Base-by-base conservation (phyloP, 208 protist genomes). In the Herpetomonas tarakana region DNA sequence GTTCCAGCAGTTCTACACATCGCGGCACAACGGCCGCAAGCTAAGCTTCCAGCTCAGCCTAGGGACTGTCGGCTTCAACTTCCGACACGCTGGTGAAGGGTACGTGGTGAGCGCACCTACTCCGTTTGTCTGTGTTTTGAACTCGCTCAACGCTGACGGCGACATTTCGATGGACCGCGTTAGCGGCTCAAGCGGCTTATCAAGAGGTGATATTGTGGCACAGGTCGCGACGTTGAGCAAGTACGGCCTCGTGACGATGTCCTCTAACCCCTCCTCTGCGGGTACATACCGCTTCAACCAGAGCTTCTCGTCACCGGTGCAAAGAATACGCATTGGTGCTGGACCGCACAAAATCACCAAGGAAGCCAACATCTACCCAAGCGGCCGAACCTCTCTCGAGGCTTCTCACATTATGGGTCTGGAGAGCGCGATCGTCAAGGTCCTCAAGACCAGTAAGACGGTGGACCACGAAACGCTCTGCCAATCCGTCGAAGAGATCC, bases 11-110 rank as follows among this genome's bases (percentile, higher is more conserved):
- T 84, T 83, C 62, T 94, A 94, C 57, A 52, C 72, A 11, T 59
- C 54, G 16, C 82, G 63, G 29, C 83, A 91, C 69, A 92, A 87
- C 58, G 84, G 83, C 12, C 59, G 88, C n/a, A 76, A 73, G 54
- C 64, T 94, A 26, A 56, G 58, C 1, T 92, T 94, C 68, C 73
- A 89, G 58, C 71, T 77, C 44, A 74, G 65, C 26, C 68, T 84
- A 4, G 88, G 88, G 1, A 88, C 72, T 14, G 74, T 92, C 14
- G 52, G 47, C n/a, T 89, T 90, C 64, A 44, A 69, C 38, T 66
- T 92, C 18, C 38, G 41, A 3, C 72, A 81, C 45, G 66, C 67
- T 19, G 53, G 54, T 1, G 71, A 62, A 54, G 41, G 9, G 21
- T 92, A 89, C 62, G 52, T 61, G 7, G 63, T 94, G 18, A 63